These are phyloP conservation scores for Pseudoperonospora humuli DNA, from an alignment of 352 stramenopile species.

Conservation along the genomic window DNA sequence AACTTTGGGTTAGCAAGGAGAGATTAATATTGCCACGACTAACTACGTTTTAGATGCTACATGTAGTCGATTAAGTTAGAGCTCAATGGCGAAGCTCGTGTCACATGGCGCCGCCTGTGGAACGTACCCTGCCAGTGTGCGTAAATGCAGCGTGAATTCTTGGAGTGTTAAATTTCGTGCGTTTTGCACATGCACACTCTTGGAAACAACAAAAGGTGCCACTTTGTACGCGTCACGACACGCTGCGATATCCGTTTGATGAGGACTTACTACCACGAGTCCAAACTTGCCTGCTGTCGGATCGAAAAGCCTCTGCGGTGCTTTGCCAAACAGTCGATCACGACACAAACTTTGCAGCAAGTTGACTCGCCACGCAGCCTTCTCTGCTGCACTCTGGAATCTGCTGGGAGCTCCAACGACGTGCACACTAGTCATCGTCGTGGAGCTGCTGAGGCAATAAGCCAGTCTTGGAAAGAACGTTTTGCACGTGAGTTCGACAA, in stretches of 20 bases:
- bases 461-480: constrained; percentile 56
- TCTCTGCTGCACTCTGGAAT: constrained; percentile 45
- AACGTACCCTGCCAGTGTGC: constrained; percentile 47
- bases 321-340: constrained; percentile 43
- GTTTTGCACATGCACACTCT: constrained; percentile 52
- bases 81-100: constrained; percentile 43
- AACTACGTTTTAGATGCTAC: too few species aligned
- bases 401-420: constrained; percentile 47
- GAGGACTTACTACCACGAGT: constrained; percentile 49
- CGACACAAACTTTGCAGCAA: constrained; percentile 51
- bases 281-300: constrained; percentile 36
- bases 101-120: constrained; percentile 42
- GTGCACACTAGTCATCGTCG: constrained; percentile 46
- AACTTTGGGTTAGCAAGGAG: background rate
- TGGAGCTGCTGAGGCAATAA: constrained; percentile 45
- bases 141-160: constrained; percentile 47
- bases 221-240: constrained; percentile 44
- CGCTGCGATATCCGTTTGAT: constrained; percentile 45
- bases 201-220: constrained; percentile 48
- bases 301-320: constrained; percentile 36
- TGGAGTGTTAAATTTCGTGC: constrained; percentile 38
- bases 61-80: constrained; percentile 29
- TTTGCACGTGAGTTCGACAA: constrained; percentile 53
- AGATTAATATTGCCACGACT: background rate
- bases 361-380: constrained; percentile 41